Percentiles rank a stretch among this genome's conserved stretches.
These are phyloP conservation scores for Nepenthes gracilis DNA, from an alignment of 148 eudicot species.

Conservation along the genomic window DNA sequence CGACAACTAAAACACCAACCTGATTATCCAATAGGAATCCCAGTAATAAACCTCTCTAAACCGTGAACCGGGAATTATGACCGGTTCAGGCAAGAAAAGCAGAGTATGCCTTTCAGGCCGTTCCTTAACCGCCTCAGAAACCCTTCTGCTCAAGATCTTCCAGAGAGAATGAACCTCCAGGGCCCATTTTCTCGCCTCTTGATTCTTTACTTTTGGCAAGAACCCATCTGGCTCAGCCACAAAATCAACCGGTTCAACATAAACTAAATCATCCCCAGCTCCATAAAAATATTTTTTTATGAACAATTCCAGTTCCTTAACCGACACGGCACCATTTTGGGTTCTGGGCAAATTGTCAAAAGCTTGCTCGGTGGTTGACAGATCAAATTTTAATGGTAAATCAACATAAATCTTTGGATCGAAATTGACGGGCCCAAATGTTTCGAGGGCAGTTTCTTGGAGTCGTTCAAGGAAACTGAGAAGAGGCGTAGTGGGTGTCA, in stretches of 20 bases:
- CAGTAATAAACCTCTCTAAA: slow-evolving; percentile 85
- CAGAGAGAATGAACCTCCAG: slow-evolving; percentile 68
- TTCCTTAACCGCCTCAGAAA: slow-evolving; percentile 33
- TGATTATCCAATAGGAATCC: slow-evolving; percentile 94
- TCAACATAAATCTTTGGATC: slow-evolving; percentile 80
- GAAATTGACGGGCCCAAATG: slow-evolving; percentile 45
- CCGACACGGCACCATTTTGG: slow-evolving; percentile 27
- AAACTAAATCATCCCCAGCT: slow-evolving; percentile 56
- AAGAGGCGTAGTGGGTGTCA: slow-evolving; percentile 39
- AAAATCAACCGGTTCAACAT: slow-evolving; percentile 48
- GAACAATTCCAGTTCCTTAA: slow-evolving; percentile 24
- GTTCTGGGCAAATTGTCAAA: slow-evolving; percentile 26
- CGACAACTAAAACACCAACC: slow-evolving; percentile 24
- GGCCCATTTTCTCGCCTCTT: slow-evolving; percentile 60
- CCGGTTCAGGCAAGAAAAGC: slow-evolving; percentile 49
- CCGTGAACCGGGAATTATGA: slow-evolving; percentile 77
- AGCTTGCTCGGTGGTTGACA: slow-evolving; percentile 28
- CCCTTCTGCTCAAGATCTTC: slow-evolving; percentile 76
- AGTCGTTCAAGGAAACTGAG: slow-evolving; percentile 40
- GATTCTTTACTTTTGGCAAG: slow-evolving; percentile 42
- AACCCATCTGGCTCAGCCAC: slow-evolving; percentile 52
- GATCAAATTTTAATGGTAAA: slow-evolving; percentile 40
- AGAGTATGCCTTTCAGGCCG: slow-evolving; percentile 50
- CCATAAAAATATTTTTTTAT: slow-evolving; percentile 32
- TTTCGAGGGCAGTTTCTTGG: slow-evolving; percentile 50